Base-by-base conservation (phyloP, 257 asterid genomes). In the Ballota nigra region DNA sequence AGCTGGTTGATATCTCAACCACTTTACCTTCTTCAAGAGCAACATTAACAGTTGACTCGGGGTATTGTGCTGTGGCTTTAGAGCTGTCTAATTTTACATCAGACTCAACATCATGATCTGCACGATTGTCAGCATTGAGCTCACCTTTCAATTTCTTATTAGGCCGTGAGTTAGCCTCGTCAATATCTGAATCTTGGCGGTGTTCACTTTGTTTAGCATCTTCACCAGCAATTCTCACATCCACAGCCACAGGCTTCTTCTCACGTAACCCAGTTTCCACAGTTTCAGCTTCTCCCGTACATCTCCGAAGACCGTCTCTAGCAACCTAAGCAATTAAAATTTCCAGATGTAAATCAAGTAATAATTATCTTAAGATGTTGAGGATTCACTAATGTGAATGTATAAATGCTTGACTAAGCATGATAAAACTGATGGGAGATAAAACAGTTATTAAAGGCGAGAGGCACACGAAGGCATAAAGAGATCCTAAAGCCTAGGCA, bases 91-190 rank as follows among this genome's bases (percentile, higher is more conserved):
- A 56, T 71, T 75, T 87, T 70, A 69, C 67, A 53, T 77, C 78
- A 63, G 78, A 45, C 71, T 60, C 79, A 47, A 45, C 71, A 57
- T 40, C 57, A 60, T 71, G 66, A 80, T 60, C 70, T 38, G 66
- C 77, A 70, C 15, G 80, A 77, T 63, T 76, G 74, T 73, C 82
- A 75, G 72, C 58, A 74, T 71, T 75, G 22, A 63, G 66, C 74
- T 84, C 89, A 3, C 75, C 67, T 77, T 83, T 81, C 73, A 74
- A 69, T 81, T 86, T 80, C 78, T 79, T 84, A 77, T 77, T 81
- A 60, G 81, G 86, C 72, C 70, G 79, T 29, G 87, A 78, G 75
- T 75, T 83, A 62, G 75, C 63, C 47, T 73, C 77, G 22, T 84
- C 87, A 63, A 71, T 63, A 60, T 74, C 81, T 43, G 83, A 76